These are phyloP conservation scores for Leccinellum rugosiceps DNA, from an alignment of 768 basidiomycete genomes.

Conservation along the genomic window DNA sequence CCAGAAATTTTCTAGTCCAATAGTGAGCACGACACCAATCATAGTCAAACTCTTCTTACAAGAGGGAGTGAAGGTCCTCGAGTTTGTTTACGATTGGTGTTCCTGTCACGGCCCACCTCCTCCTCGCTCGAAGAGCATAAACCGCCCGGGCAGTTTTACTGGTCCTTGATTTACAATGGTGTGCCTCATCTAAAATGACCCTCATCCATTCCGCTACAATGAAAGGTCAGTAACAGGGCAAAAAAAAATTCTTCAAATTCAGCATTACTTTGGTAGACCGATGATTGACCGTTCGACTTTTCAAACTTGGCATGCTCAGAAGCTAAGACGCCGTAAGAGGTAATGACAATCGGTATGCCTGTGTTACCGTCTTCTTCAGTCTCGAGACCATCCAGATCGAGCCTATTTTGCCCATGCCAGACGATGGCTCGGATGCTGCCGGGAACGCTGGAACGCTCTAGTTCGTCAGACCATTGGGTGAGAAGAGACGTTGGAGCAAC, in stretches of 20 bases:
- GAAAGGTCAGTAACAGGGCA: constrained; percentile 4
- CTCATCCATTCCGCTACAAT: constrained; percentile 72
- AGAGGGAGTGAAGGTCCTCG: constrained; percentile 85
- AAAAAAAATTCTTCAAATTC: too few relatives aligned
- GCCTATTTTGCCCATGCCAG: constrained; percentile 87
- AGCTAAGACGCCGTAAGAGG: constrained; percentile 88
- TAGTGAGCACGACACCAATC: constrained; percentile 29
- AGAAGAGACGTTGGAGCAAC: constrained; percentile 91
- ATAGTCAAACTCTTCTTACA: constrained; percentile 51
- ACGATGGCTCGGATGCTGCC: constrained; percentile 64
- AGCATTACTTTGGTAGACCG: constrained; percentile 70
- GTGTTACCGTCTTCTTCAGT: constrained; percentile 48
- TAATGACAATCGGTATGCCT: constrained; percentile 79
- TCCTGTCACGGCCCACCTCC: constrained; percentile 91
- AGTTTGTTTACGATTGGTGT: constrained; percentile 95
- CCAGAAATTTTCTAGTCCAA: constrained; percentile 64
- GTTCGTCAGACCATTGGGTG: constrained; percentile 90
- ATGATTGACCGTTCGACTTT: constrained; percentile 48
- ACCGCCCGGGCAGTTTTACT: constrained; percentile 89
- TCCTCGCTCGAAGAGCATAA: constrained; percentile 73
- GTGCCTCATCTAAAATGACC: constrained; percentile 90
- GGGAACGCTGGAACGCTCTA: constrained; percentile 77
- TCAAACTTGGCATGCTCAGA: constrained; percentile 79
- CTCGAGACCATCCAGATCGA: constrained; percentile 64
- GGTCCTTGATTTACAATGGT: constrained; percentile 86